A percentile compares a stretch with the other conserved stretches of the same genome.
phyloP scores from a whole-genome alignment of 345 rosid genomes.

The Aquilaria malaccensis region DNA sequence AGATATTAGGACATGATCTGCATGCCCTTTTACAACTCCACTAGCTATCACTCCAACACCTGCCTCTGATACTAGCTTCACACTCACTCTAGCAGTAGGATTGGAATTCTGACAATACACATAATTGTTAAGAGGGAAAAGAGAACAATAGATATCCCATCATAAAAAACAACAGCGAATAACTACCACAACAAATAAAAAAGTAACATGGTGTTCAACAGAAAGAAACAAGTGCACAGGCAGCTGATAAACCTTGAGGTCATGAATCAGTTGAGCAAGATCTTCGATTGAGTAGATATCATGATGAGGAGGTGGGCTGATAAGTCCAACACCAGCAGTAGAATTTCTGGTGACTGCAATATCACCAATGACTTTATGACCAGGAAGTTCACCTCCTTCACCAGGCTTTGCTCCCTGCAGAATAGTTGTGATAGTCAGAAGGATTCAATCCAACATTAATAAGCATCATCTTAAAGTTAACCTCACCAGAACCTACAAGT shows the following conservation, averaged over 20 bases:
- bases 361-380: constrained; percentile 98
- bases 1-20: constrained; percentile 93
- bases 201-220: background rate
- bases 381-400: constrained; percentile 99
- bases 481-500: constrained; percentile 48
- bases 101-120: constrained; percentile 66
- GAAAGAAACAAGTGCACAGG: background rate
- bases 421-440: constrained; percentile 17
- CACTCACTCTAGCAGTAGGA: constrained; percentile 90
- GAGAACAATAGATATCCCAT: constrained; percentile 1
- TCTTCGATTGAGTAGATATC: constrained; percentile 99
- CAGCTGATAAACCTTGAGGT: constrained; percentile 72
- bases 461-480: constrained; percentile 20
- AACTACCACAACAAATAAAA: background rate
- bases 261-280: constrained; percentile 96
- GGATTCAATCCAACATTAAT: constrained; percentile 12
- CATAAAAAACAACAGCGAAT: background rate
- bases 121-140: constrained; percentile 9
- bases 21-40: constrained; percentile 99
- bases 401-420: constrained; percentile 99
- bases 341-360: constrained; percentile 96
- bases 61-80: constrained; percentile 95
- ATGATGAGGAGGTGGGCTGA: constrained; percentile 99
- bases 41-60: constrained; percentile 99
- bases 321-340: constrained; percentile 98